These are phyloP conservation scores for Melaleuca quinquenervia DNA, from an alignment of 345 rosid genomes.

Conservation along the genomic window DNA sequence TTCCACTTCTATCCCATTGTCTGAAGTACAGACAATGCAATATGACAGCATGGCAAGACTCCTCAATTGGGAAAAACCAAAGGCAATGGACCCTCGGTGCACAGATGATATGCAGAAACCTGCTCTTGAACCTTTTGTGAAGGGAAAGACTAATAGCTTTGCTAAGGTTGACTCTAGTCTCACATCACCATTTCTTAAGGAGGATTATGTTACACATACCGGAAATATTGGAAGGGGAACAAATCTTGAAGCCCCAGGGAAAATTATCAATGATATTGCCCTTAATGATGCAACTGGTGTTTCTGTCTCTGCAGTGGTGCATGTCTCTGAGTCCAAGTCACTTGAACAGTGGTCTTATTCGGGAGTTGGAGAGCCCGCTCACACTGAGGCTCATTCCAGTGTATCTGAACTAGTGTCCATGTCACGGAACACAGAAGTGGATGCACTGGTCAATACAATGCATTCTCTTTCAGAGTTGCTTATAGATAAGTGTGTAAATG, in stretches of 20 bases:
- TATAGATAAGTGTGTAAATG: constrained; percentile 22
- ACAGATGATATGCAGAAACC: not conserved
- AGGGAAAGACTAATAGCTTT: not conserved
- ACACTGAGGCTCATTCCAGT: constrained; percentile 1
- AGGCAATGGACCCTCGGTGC: not conserved
- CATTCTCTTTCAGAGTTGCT: constrained; percentile 43
- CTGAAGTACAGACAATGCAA: not conserved
- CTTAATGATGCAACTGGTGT: constrained; percentile 5
- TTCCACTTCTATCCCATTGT: constrained; percentile 4
- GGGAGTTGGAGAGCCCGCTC: constrained; percentile 7
- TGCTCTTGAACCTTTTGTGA: not conserved
- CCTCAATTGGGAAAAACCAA: not conserved
- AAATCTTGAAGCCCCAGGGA: not conserved
- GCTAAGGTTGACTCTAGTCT: not conserved
- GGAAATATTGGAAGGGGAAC: not conserved
- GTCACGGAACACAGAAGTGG: constrained; percentile 20
- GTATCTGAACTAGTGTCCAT: constrained; percentile 6
- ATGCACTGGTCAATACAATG: constrained; percentile 24
- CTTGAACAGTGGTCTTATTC: not conserved
- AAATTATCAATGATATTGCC: not conserved
- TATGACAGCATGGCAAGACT: not conserved
- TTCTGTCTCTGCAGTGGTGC: constrained; percentile 1
- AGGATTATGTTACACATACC: constrained; percentile 1
- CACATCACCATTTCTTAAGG: constrained; percentile 1
- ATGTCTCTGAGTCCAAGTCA: constrained; percentile 1